Conservation (phyloP, 257 asterid genomes). For the Plectranthus barbatus region DNA sequence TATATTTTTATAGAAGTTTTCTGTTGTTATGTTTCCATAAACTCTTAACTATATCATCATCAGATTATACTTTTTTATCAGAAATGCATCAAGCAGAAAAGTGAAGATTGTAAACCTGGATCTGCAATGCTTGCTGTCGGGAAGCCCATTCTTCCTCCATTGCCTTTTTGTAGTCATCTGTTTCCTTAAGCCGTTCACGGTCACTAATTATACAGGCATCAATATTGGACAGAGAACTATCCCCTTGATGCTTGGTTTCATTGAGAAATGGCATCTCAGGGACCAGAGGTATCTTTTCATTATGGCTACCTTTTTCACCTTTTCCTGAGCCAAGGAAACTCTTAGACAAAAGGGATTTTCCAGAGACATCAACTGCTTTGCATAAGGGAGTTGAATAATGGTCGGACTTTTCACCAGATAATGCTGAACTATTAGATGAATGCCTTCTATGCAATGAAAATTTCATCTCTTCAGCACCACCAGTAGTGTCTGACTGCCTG, state of each 20-base stretch:
- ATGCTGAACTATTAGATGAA: background rate
- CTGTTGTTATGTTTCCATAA: background rate
- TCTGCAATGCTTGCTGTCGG: conserved; percentile 44
- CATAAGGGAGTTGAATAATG: background rate
- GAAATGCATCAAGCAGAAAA: background rate
- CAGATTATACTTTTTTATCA: background rate
- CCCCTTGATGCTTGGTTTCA: conserved; percentile 14
- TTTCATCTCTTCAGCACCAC: conserved; percentile 9
- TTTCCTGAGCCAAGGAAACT: conserved; percentile 2
- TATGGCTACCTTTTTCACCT: background rate
- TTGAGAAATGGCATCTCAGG: conserved; percentile 13
- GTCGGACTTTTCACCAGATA: background rate
- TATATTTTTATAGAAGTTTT: no score
- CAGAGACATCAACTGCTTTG: conserved; percentile 12
- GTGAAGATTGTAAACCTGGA: conserved; percentile 49
- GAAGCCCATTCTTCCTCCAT: conserved; percentile 78
- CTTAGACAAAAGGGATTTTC: conserved; percentile 3
- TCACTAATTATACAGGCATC: conserved; percentile 32
- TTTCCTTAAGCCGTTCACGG: conserved; percentile 79
- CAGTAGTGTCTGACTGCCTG: conserved; percentile 8
- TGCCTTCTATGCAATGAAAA: no score
- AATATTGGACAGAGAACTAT: background rate
- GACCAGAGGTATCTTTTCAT: no score
- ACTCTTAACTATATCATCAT: background rate
- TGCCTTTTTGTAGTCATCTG: conserved; percentile 75